Percentiles rank a stretch among this genome's conserved stretches.
Evolutionary conservation across 2,329 filamentous ascomycete genomes (phyloP).

Genomic region (Cordyceps cateniannulata): DNA sequence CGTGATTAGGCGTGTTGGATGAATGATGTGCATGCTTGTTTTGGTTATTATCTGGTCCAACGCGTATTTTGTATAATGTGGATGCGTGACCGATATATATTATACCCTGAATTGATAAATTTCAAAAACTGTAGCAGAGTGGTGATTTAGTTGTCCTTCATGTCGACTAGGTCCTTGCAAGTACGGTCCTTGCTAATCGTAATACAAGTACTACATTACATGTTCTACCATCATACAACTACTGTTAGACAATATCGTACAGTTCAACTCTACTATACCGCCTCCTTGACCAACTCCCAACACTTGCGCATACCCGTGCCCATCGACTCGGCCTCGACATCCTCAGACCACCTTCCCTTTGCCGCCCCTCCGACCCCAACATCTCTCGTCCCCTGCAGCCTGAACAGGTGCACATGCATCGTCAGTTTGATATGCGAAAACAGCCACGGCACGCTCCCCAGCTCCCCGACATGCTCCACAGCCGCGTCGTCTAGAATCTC

Average conservation of each 20-base stretch:
- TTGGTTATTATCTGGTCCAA: not conserved
- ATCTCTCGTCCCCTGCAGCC: constrained; percentile 21
- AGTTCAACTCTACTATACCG: not conserved
- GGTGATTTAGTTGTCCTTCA: too few species aligned
- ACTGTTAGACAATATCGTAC: not conserved
- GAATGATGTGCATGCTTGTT: constrained; percentile 2
- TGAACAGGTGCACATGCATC: constrained; percentile 51
- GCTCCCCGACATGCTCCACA: constrained; percentile 30
- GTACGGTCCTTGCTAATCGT: too few species aligned
- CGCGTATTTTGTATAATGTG: not conserved
- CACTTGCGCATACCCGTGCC: constrained; percentile 54
- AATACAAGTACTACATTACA: not conserved
- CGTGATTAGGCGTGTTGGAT: not conserved
- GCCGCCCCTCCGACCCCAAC: not conserved
- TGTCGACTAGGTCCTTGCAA: too few species aligned
- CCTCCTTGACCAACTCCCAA: constrained; percentile 38
- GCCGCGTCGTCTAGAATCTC: constrained; percentile 18
- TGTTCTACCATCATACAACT: not conserved
- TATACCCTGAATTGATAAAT: constrained; percentile 6
- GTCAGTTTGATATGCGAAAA: constrained; percentile 51
- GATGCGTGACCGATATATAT: constrained; percentile 6
- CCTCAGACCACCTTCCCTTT: constrained; percentile 31
- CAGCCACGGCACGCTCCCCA: constrained; percentile 50
- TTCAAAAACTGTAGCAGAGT: not conserved
- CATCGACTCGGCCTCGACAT: constrained; percentile 46